Evolutionary conservation across 163 green algal genomes (phyloP), one percentile per base, ranked within the genome.

Genomic region (Scenedesmus sp.): DNA sequence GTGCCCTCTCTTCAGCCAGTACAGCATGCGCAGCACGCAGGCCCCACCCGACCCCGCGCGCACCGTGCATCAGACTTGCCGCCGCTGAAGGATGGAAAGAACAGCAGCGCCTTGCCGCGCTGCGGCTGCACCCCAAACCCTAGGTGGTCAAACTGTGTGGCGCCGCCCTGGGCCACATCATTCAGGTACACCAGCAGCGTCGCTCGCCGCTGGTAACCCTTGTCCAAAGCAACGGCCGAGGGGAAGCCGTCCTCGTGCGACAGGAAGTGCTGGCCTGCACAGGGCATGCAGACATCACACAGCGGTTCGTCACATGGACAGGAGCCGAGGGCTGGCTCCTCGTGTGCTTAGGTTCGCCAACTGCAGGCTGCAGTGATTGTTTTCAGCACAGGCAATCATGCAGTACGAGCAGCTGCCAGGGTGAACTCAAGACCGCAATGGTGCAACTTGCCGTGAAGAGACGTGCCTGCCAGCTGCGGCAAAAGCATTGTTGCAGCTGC

Each of bases 141-240:
- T 73, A 98, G 85, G 56, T 95, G 91, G 42, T 98, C 93, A 87
- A 98, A 98, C 53, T 92, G 91, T 0, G 92, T 95, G 35, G 72
- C 46, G 42, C 94, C 92, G 33, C 93, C 85, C 65, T 86, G 84
- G 12, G 65, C 18, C 20, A 93, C 86, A 56, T 95, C 90, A 86
- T 97, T 97, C 16, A 97, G 86, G 83, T 98, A 98, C 2, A 98
- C n/a, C 43, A 98, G 95, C 76, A 98, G 90, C 18, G 96, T 98
- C 85, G 95, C 96, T 35, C 93, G 92, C 30, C 96, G 90, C 89
- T 98, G 94, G 90, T 98, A 98, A 35, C 93, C 93, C 84, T 98
- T 98, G 22, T 92, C 59, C 5, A 76, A 72, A 0, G 95, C 96
- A 46, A 96, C 72, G 6, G 51, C 40, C 4, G 68, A 37, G 0